Evolutionary conservation across 2,329 filamentous ascomycete genomes (phyloP).

Genomic region (Trichoderma hamatum): DNA sequence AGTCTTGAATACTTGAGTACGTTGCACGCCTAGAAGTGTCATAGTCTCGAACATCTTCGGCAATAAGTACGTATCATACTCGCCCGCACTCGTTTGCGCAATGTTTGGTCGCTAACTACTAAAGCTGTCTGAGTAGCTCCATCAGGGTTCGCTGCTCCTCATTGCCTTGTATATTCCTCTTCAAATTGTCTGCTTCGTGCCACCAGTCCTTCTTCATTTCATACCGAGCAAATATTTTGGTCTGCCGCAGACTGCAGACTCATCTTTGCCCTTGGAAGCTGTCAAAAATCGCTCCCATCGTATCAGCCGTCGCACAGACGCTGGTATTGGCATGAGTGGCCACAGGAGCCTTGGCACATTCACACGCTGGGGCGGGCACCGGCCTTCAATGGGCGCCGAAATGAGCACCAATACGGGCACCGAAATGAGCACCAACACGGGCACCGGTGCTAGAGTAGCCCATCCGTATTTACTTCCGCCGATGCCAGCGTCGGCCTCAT

Average conservation of each 20-base stretch:
- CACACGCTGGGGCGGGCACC: neutral
- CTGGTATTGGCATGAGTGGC: neutral
- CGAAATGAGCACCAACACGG: neutral
- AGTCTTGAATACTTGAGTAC: neutral
- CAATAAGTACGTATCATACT: neutral
- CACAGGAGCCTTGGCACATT: neutral
- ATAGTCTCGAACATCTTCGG: neutral
- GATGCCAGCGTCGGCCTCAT: neutral
- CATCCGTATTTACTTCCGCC: neutral
- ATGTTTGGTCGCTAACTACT: neutral
- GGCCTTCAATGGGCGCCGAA: neutral
- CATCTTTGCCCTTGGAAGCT: neutral
- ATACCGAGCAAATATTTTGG: no score
- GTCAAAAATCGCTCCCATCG: neutral
- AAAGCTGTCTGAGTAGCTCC: neutral
- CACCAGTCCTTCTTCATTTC: no score
- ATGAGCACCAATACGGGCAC: neutral
- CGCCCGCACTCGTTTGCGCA: neutral
- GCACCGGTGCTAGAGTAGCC: neutral
- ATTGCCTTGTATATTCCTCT: no score
- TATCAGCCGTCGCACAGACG: no score
- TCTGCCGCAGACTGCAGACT: no score
- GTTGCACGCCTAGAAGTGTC: neutral
- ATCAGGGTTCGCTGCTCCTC: no score
- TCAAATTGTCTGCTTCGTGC: no score